Base-by-base conservation (phyloP, 345 rosid species). In the Arabidopsis arenosa region DNA sequence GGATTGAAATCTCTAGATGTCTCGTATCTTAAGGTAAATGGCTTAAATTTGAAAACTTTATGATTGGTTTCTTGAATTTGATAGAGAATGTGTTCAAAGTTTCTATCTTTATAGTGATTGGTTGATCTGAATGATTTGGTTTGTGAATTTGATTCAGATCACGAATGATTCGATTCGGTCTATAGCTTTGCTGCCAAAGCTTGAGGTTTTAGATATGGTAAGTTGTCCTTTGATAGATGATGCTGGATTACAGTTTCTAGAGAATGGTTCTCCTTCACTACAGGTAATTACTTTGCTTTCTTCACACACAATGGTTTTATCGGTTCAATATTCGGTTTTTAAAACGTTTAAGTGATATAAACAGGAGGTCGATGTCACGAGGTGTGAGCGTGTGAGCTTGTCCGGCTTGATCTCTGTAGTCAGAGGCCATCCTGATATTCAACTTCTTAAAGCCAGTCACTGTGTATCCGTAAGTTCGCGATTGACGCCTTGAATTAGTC, bases 21-120 rank as follows among this genome's bases (percentile, higher is more conserved):
- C 57, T 94, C 98, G 10, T 90, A 89, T 80, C 93, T 94, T 41
- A 88, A 92, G 96, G 98, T 94, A 21, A 51, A 32, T 36, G 15
- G 5, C 13, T 5, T 62, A 41, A 61, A 26, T 45, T 48, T 48
- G 40, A 60, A 48, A 48, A 9, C 23, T 59, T 58, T 58, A 10
- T 44, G 55, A 70, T 70, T 44, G 33, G 4, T 70, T 40, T 9
- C 0, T 30, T 9, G 44, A 33, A 56, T 69, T 17, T 44, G 35
- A 39, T 68, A 21, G 28, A 15, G 28, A n/a, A 5, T 11, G 5
- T 14, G 2, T 71, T 47, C 4, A 26, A 56, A 71, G 39, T 64
- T 77, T 63, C 9, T 10, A 23, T 54, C 60, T 70, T 52, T 52
- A 63, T 44, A 43, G 18, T n/a, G 9, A 45, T 72, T 11, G 23